Evolutionary conservation across 73 alveolate species (phyloP).

Genomic region (Paramecium pentaurelia): DNA sequence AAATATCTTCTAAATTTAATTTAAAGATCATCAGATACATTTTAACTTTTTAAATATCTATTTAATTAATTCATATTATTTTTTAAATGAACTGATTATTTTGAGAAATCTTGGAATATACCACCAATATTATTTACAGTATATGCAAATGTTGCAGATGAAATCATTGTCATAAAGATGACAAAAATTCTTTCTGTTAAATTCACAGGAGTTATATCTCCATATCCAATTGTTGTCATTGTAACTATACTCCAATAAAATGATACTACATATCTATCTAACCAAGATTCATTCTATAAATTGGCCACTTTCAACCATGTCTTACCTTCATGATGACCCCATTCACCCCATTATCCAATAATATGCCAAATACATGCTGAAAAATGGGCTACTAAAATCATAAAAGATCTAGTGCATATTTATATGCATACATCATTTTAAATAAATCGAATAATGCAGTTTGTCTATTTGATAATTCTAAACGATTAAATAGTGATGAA

Average conservation of each 20-base stretch:
- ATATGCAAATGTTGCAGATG: constrained; percentile 49
- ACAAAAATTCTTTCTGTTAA: constrained; percentile 58
- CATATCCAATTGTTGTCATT: constrained; percentile 58
- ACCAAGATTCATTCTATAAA: not conserved
- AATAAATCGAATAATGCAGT: not conserved
- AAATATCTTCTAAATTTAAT: constrained; percentile 35
- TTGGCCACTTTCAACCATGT: not conserved
- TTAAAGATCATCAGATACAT: not conserved
- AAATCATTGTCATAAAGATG: constrained; percentile 38
- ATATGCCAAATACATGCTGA: constrained; percentile 16
- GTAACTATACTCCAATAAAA: constrained; percentile 60
- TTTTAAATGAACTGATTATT: not conserved
- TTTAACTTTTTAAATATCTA: not conserved
- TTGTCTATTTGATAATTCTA: not conserved
- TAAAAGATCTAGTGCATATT: not conserved
- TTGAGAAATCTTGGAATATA: constrained; percentile 5
- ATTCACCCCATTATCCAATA: not conserved
- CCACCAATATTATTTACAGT: constrained; percentile 37
- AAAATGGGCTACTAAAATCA: constrained; percentile 27
- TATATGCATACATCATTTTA: not conserved
- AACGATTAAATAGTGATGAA: not conserved
- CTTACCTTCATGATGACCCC: not conserved
- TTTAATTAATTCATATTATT: constrained; percentile 1
- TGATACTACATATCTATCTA: constrained; percentile 27
- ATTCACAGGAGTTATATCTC: constrained; percentile 61